Evolutionary conservation across 169 alveolate genomes (phyloP).

Genomic region (Eimeria acervulina): DNA sequence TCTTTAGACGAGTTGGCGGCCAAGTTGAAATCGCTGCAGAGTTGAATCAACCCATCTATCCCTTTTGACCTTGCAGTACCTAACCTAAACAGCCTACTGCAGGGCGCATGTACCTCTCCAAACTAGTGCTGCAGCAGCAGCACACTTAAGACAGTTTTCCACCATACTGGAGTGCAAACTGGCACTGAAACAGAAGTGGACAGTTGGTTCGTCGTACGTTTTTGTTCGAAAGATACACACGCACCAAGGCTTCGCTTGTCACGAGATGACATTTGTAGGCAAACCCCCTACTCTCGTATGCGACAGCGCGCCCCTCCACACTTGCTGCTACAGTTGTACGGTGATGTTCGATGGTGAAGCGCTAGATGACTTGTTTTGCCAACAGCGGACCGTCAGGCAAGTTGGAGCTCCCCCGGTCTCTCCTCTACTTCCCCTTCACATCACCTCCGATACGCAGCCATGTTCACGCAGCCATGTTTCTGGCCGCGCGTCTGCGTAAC

Average conservation of each 20-base stretch:
- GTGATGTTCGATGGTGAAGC: neutral
- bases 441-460: neutral
- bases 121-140: neutral
- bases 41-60: conserved; percentile 12
- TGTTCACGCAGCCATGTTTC: neutral
- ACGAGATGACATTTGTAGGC: neutral
- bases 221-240: too few species aligned
- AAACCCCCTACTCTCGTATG: neutral
- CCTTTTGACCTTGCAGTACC: neutral
- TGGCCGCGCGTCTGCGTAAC: neutral
- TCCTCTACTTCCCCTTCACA: neutral
- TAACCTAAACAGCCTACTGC: neutral
- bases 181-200: conserved; percentile 12
- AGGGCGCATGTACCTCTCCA: neutral
- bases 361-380: neutral
- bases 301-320: neutral
- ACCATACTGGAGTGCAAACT: conserved; percentile 8
- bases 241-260: neutral
- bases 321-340: neutral
- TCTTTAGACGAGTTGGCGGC: conserved; percentile 69
- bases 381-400: neutral
- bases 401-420: neutral
- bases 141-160: neutral
- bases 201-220: conserved; percentile 1
- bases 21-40: conserved; percentile 61